Base-by-base conservation (phyloP, 176 grass and related monocot species). In the Bromus sterilis region DNA sequence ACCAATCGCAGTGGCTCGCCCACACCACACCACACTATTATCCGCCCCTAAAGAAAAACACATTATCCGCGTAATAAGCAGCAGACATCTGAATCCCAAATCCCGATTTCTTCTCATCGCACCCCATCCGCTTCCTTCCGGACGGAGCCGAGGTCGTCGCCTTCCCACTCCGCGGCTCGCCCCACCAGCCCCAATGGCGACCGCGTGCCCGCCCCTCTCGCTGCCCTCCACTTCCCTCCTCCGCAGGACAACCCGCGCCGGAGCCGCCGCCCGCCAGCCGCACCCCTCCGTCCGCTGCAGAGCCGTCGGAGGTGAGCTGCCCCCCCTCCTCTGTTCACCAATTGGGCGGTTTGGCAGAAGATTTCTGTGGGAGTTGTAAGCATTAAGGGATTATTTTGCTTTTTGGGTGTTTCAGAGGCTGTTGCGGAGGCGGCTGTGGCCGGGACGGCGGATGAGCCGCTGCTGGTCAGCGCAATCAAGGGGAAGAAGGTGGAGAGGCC, bases 401-500 rank as follows among this genome's bases (percentile, higher is more conserved):
- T 33, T 36, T 16, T 12, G 11, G 68, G 30, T 84, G 72, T 36
- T 89, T 37, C 80, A 99, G 96, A 99, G 88, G 85, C 82, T 41
- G 78, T 95, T 6, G 66, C 83, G 24, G 93, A 93, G 53, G 59
- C 36, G 4, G 71, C 90, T 43, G 66, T 80, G 56, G 66, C 59
- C n/a, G 57, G 78, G 76, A 41, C 86, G 42, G 86, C 85, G n/a
- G 84, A 90, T 36, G 90, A 99, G 86, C 91, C 96, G n/a, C 85
- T 99, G 76, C 81, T 99, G 43, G 62, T 99, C 66, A 91, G 87
- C 79, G 96, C 93, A 10, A 91, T 99, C 75, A 86, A 79, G 77
- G 96, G 96, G 68, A 86, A 80, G 76, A 95, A 93, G 78, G 93
- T 99, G 7, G 91, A 99, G 12, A 89, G 96, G 41, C 96, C 96